Conservation (phyloP, 441 rosid genomes). For the Populus hybrid region DNA sequence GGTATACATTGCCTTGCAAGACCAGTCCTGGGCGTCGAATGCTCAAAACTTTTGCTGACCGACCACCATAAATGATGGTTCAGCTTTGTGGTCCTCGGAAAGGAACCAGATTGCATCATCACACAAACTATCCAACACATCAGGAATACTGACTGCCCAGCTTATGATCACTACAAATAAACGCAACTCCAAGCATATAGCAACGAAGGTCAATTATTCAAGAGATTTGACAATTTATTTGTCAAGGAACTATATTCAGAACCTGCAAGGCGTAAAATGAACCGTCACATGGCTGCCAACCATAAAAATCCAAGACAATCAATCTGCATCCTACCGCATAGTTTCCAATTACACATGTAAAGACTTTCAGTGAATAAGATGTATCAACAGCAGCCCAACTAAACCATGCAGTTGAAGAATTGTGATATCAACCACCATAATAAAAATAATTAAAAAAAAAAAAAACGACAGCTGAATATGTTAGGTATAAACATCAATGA, state of each 20-base stretch:
- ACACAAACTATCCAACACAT: neutral
- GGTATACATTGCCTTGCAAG: neutral
- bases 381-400: neutral
- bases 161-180: neutral
- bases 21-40: neutral
- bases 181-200: neutral
- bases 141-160: neutral
- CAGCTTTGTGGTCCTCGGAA: neutral
- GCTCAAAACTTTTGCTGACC: neutral
- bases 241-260: neutral
- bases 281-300: too few species aligned
- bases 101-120: neutral
- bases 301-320: neutral
- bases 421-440: too few species aligned
- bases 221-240: neutral
- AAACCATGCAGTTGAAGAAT: too few species aligned
- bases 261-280: neutral
- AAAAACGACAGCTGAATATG: too few species aligned
- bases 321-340: neutral
- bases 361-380: neutral
- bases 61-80: conserved; percentile 1
- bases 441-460: too few species aligned
- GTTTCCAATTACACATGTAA: neutral
- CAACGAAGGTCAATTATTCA: neutral
- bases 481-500: too few species aligned